Percentiles rank a stretch among this genome's conserved stretches.
phyloP scores from a whole-genome alignment of 306 rosid species.

The Quercus parvula region DNA sequence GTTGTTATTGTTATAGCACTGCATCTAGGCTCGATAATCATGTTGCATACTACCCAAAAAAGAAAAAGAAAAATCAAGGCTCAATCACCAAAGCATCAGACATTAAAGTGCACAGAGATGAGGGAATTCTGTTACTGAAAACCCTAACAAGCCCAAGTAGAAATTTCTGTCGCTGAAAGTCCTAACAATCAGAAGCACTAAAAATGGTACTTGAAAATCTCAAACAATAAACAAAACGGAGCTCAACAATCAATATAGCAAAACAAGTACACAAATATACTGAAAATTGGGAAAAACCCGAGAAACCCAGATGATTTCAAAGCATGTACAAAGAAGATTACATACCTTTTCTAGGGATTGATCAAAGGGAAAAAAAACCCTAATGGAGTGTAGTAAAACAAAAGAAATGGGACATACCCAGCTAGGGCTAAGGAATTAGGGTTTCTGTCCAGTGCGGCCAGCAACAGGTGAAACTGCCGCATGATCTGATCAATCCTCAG shows the following conservation, averaged over 20 bases:
- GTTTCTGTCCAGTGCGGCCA: conserved; percentile 39
- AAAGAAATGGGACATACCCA: conserved; percentile 7
- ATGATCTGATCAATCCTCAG: conserved; percentile 92
- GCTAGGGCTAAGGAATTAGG: conserved; percentile 23
- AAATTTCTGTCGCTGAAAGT: conserved; percentile 11
- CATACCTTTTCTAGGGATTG: conserved; percentile 8
- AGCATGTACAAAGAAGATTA: background rate
- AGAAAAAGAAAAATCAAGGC: background rate
- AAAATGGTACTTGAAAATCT: background rate
- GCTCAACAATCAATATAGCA: background rate
- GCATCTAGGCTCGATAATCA: conserved; percentile 32
- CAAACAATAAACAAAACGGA: background rate
- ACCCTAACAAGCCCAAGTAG: conserved; percentile 41
- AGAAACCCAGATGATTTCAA: conserved; percentile 8
- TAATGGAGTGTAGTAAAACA: background rate
- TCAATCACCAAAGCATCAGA: conserved; percentile 36
- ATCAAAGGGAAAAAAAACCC: background rate
- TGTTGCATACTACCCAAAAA: too few relatives aligned
- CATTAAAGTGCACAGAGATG: conserved; percentile 36
- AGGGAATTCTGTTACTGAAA: conserved; percentile 36
- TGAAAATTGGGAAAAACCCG: background rate
- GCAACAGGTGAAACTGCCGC: conserved; percentile 98
- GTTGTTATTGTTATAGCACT: background rate
- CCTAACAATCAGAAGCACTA: background rate
- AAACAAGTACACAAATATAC: background rate